Evolutionary conservation across 176 grass and related monocot genomes (phyloP), one percentile per base, ranked within the genome.

Genomic region (Rhipidocladum racemiflorum): DNA sequence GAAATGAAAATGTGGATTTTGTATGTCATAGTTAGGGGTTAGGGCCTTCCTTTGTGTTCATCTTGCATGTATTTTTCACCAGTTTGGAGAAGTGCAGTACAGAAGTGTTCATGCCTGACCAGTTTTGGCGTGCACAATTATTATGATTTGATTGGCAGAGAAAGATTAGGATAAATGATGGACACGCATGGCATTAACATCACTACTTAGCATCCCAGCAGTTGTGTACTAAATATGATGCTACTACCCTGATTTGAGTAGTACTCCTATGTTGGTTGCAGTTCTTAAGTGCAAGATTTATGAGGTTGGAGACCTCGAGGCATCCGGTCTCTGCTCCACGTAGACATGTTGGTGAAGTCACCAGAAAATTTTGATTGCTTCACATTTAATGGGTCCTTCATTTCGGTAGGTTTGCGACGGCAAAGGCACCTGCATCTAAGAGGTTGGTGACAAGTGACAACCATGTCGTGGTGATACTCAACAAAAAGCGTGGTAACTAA

Each of bases 371-470:
- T 85, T 64, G 40, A 21, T 43, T 42, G 16, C 8, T 80, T 70
- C 48, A 8, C 42, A 85, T 61, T 85, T 68, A 89, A 85, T 85
- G 36, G 70, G 62, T 54, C 43, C 82, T 43, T 76, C 25, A 76
- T 81, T 89, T 81, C 27, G 76, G 87, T 85, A 70, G 82, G 87
- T 85, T 78, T 59, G 74, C 61, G 76, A 85, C 61, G 68, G 69
- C 51, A 28, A 65, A 65, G 32, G 21, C 65, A 85, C 28, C 23
- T 80, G 17, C 35, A 24, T 68, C 49, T 60, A 75, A 76, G 51
- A 68, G 61, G 61, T 75, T 75, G 85, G 71, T 81, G 61, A 30
- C 43, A 70, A 11, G 34, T 35, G 59, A 74, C 48, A 65, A 7
- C 77, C 25, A 2, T 79, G 36, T 17, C 85, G 62, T 62, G 54